Base-by-base conservation (phyloP, 768 basidiomycete species). In the Suillus alpinus region DNA sequence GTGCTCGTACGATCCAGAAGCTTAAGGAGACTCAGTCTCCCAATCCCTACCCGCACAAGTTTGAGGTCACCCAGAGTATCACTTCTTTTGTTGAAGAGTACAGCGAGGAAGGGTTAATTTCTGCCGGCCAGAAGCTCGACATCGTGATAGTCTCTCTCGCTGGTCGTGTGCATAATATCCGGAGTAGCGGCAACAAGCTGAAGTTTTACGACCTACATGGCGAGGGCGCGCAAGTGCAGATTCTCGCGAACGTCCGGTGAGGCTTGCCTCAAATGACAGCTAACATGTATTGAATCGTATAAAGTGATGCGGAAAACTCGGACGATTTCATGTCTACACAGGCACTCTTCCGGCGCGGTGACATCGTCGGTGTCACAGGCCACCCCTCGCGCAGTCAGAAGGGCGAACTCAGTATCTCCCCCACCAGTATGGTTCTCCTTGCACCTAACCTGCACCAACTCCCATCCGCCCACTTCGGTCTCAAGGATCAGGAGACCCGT, bases 1-100 rank as follows among this genome's bases (percentile, higher is more conserved):
- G 97, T 66, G 93, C 91, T 32, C 86, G 94, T 52, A 87, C 92
- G 67, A 94, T 99, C 68, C 84, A 87, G 64, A 85, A 87, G 66
- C 85, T 99, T 63, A 89, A 92, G 75, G 82, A 88, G 71, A 90
- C 91, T 32, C 89, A 90, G 73, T 75, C 83, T 7, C 96, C 95
- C 2, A 91, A 95, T 73, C 97, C 97, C 2, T 99, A 98, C 79
- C 97, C 97, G 7, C 97, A 99, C 88, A 99, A 99, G 86, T 99
- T 99, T 78, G 75, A 96, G 66, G 95, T 98, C 23, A 80, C 88
- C 59, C 80, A 76, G 63, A 93, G 92, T 8, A 80, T 99, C 69
- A 77, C 86, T 3, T 70, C 77, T 5, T 99, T 88, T 77, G 83
- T 98, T 73, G 73, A 80, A 5, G 75, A 82, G 58, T 98, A 92